Base-by-base conservation (phyloP, 306 rosid species). In the Glycine latifolia region DNA sequence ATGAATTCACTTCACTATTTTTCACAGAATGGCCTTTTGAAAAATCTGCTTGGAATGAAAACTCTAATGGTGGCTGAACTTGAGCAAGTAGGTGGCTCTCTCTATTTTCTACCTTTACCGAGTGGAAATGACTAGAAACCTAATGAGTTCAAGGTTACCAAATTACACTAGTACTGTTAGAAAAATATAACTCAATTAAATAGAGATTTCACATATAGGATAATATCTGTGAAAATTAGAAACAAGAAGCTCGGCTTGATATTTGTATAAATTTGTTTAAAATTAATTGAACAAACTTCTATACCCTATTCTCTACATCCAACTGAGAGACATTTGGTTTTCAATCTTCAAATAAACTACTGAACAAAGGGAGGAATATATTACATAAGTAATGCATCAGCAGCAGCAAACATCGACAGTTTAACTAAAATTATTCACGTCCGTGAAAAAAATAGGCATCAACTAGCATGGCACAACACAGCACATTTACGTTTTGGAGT, bases 1-100 rank as follows among this genome's bases (percentile, higher is more conserved):
- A 84, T 0, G 87, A 85, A 85, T 79, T 84, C 7, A 80, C 52
- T 68, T 76, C 90, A 76, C 52, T 85, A 46, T 77, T 60, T 43
- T 65, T 84, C 44, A 79, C 61, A 54, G 82, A 35, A 58, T 81
- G 60, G 16, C 89, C 86, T 53, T 77, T 82, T 0, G 87, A 8
- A 85, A 91, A 86, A 58, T 87, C 97, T 63, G 70, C 73, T 7
- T 86, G 77, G 86, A 91, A 83, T 65, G 91, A 87, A 85, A 88
- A 92, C 75, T 88, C 87, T 14, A 82, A 68, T 10, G 84, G 70
- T 33, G 59, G 50, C 70, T 83, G 90, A 87, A 73, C 90, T 67
- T 86, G 87, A 41, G 53, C 75, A 78, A 70, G 37, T 75, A 81
- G 79, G 79, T 85, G 85, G 78, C 52, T 61, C 47, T 83, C 91